Conservation (phyloP, 2,329 filamentous ascomycete genomes). For the Orbilia oligospora region DNA sequence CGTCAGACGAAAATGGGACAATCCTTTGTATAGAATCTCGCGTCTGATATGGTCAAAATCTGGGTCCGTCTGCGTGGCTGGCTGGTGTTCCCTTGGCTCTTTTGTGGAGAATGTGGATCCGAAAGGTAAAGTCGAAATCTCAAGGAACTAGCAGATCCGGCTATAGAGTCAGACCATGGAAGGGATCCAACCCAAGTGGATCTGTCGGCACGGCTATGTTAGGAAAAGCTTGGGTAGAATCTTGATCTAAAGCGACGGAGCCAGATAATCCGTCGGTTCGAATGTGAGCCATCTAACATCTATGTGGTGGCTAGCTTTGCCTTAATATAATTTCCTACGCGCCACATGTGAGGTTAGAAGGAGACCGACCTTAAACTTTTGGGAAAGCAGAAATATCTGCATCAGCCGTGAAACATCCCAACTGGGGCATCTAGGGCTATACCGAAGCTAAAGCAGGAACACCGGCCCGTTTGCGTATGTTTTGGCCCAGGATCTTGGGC, state of each 20-base stretch:
- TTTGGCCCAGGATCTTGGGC: conserved; percentile 27
- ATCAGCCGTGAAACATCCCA: conserved; percentile 39
- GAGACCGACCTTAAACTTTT: conserved; percentile 9
- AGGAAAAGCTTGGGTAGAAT: conserved; percentile 22
- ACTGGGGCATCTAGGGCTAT: conserved; percentile 7
- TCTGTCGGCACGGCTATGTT: conserved; percentile 1
- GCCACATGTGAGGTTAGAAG: neutral
- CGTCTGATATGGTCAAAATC: conserved; percentile 10
- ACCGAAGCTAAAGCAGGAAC: conserved; percentile 59
- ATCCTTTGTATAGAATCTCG: neutral
- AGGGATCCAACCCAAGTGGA: conserved; percentile 17
- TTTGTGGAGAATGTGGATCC: conserved; percentile 49
- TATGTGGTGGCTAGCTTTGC: neutral
- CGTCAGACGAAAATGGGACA: conserved; percentile 29
- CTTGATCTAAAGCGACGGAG: conserved; percentile 27
- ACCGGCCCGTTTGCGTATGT: conserved; percentile 54
- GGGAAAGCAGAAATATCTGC: conserved; percentile 6
- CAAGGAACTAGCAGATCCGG: conserved; percentile 36
- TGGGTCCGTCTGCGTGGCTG: conserved; percentile 19
- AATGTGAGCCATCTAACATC: conserved; percentile 10
- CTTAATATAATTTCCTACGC: conserved; percentile 9
- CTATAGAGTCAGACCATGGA: conserved; percentile 24
- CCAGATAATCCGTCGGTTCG: conserved; percentile 58
- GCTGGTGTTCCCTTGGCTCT: conserved; percentile 24
- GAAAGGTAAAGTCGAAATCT: conserved; percentile 19